Percentiles rank a stretch among this genome's conserved stretches.
These are phyloP conservation scores for Plectosphaerella plurivora DNA, from an alignment of 2,329 filamentous ascomycete genomes.

Conservation along the genomic window DNA sequence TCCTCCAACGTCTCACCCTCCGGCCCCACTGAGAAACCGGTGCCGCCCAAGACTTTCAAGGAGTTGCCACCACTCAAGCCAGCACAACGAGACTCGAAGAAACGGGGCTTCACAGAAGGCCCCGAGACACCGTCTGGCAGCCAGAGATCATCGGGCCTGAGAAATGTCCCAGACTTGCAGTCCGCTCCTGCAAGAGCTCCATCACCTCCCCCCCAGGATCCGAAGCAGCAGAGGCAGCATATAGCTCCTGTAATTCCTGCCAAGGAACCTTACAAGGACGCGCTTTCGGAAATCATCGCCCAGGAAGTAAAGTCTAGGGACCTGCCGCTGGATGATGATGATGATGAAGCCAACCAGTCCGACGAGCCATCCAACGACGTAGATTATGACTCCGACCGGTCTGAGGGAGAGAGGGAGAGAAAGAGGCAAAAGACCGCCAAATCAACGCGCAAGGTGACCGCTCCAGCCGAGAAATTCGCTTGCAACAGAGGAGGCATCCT, in stretches of 20 bases:
- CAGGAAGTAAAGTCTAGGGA: constrained; percentile 56
- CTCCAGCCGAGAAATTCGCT: constrained; percentile 45
- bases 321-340: constrained; percentile 47
- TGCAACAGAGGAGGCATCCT: constrained; percentile 50
- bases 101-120: constrained; percentile 31
- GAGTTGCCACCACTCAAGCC: constrained; percentile 37
- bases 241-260: background rate
- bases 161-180: background rate
- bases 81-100: constrained; percentile 28
- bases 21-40: background rate
- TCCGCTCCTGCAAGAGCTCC: background rate
- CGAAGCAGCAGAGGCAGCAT: background rate
- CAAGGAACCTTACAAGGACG: constrained; percentile 33
- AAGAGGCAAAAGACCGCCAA: constrained; percentile 14
- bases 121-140: constrained; percentile 31
- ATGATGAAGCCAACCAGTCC: constrained; percentile 31
- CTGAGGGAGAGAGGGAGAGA: constrained; percentile 21
- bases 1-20: background rate
- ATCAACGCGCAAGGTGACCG: constrained; percentile 21
- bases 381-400: constrained; percentile 11
- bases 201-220: background rate
- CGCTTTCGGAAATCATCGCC: constrained; percentile 60
- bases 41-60: constrained; percentile 17
- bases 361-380: constrained; percentile 14
- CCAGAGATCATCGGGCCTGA: constrained; percentile 20